Base-by-base conservation (phyloP, 208 protist genomes). In the Zelonia costaricensis region DNA sequence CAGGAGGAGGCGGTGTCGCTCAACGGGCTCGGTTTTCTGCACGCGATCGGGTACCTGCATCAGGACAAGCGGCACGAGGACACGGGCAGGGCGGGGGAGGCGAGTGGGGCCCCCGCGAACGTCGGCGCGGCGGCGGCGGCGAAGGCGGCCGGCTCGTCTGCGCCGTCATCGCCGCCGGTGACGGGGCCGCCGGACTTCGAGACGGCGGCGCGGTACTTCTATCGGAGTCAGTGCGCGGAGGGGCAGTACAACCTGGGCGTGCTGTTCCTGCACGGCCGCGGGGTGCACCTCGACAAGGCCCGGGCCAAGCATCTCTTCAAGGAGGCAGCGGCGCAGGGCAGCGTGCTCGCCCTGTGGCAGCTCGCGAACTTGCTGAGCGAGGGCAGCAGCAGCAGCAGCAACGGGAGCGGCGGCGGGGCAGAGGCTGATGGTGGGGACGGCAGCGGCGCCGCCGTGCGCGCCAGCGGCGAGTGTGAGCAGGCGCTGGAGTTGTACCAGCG, bases 21-120 rank as follows among this genome's bases (percentile, higher is more conserved):
- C 5, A 95, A 95, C 54, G 93, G 90, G 6, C 51, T 97, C 9
- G 93, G 91, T 27, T 93, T 85, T 42, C 60, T 97, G 30, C 80
- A 95, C 68, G 71, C 85, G 1, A 69, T 86, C n/a, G 91, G 91
- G 22, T 86, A 78, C 45, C 72, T 91, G 10, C 48, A 74, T 8
- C 44, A 79, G 30, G 74, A 74, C 35, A 42, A 13, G 23, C 38
- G 30, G 15, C 15, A 43, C 38, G 25, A 45, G 25, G 10, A 40
- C 18, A 22, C 28, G 6, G 52, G 30, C 13, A 12, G 25, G 1
- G 45, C 30, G 16, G 46, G 31, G 35, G 20, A 39, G 28, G 33
- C 15, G 5, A 40, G 27, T 27, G 53, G 28, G 28, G 16, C 22
- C 9, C 51, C 16, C 25, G 2, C 25, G 20, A 7, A 20, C 30